phyloP scores from a whole-genome alignment of 306 rosid species.

The Cucumis melo region DNA sequence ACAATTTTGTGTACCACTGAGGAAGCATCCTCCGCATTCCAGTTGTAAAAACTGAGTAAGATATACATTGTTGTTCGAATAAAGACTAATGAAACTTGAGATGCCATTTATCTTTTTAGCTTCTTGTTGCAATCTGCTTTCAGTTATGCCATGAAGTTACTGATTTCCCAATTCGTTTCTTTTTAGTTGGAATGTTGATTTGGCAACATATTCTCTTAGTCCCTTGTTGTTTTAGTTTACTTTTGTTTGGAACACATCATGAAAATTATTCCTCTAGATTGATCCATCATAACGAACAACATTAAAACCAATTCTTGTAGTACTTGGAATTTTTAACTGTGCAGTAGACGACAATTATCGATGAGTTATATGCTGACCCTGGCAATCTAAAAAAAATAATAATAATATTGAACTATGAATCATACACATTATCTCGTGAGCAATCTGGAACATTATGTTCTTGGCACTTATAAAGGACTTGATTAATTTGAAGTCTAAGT shows the following conservation, averaged over 20 bases:
- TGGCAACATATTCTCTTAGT: not conserved
- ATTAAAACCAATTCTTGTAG: too few relatives aligned
- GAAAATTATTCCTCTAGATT: too few relatives aligned
- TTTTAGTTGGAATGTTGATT: not conserved
- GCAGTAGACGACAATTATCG: too few relatives aligned
- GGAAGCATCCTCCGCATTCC: slow-evolving; percentile 1
- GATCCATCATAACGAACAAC: too few relatives aligned
- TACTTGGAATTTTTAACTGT: too few relatives aligned
- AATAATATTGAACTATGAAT: too few relatives aligned
- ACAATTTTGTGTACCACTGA: not conserved
- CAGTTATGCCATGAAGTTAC: not conserved
- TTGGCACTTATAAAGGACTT: not conserved
- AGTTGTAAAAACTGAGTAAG: not conserved
- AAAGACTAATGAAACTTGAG: not conserved
- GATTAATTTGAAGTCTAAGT: not conserved
- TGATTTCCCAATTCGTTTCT: not conserved
- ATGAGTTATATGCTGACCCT: too few relatives aligned
- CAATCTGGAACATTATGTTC: not conserved
- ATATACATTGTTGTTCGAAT: not conserved
- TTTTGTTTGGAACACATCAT: too few relatives aligned
- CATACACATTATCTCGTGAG: too few relatives aligned
- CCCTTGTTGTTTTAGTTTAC: not conserved
- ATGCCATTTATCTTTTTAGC: not conserved
- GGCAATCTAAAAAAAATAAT: too few relatives aligned
- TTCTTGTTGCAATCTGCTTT: not conserved